Percentiles rank a stretch among this genome's conserved stretches.
Conservation (phyloP, 495 filamentous ascomycete genomes). For the Polyplosphaeria fusca region DNA sequence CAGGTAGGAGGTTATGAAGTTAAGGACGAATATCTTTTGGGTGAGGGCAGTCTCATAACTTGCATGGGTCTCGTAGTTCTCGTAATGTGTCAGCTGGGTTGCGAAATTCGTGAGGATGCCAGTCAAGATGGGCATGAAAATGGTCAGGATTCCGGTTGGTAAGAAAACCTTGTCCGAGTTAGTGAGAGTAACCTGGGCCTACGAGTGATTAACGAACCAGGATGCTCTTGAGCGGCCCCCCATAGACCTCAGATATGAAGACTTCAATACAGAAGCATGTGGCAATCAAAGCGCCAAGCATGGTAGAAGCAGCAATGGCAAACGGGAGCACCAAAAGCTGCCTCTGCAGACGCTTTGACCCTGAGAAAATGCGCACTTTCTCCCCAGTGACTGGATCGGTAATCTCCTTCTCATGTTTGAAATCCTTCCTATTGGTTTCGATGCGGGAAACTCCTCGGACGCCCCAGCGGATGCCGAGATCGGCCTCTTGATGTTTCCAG, state of each 20-base stretch:
- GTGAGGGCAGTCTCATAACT: slow-evolving; percentile 78
- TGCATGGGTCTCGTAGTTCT: slow-evolving; percentile 87
- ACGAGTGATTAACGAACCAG: slow-evolving; percentile 54
- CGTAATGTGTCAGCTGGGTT: slow-evolving; percentile 73
- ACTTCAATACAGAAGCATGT: slow-evolving; percentile 93
- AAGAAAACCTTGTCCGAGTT: slow-evolving; percentile 64
- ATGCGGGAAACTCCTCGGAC: slow-evolving; percentile 84
- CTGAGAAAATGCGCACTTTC: slow-evolving; percentile 70
- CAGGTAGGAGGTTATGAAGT: slow-evolving; percentile 96
- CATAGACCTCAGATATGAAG: slow-evolving; percentile 91
- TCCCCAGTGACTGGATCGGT: slow-evolving; percentile 85
- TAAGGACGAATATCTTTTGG: slow-evolving; percentile 88
- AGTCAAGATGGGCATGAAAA: slow-evolving; percentile 72
- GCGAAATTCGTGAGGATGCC: slow-evolving; percentile 74
- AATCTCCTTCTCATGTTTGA: slow-evolving; percentile 70
- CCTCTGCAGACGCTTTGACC: slow-evolving; percentile 68
- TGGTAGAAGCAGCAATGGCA: slow-evolving; percentile 63
- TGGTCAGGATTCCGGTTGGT: slow-evolving; percentile 81
- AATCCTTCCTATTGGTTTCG: slow-evolving; percentile 70
- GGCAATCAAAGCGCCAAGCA: slow-evolving; percentile 77
- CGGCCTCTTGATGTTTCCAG: slow-evolving; percentile 92
- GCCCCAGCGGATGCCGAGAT: slow-evolving; percentile 88
- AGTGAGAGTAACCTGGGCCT: neutral
- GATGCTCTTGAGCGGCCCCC: slow-evolving; percentile 80
- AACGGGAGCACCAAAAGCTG: slow-evolving; percentile 90